These are phyloP conservation scores for Dictyostelium capitatum DNA, from an alignment of 78 protist genomes.

Conservation along the genomic window DNA sequence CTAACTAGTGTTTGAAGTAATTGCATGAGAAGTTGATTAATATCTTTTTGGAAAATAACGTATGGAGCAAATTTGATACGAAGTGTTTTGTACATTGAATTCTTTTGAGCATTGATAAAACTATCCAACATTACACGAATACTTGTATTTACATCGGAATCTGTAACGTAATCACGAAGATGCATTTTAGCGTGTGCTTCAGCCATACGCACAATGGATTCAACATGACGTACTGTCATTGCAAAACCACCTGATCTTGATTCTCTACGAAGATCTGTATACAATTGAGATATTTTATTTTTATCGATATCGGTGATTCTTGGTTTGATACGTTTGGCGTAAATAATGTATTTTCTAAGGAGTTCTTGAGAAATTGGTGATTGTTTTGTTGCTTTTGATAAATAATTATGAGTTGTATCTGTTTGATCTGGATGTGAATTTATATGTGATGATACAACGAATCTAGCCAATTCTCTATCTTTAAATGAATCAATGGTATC, in stretches of 20 bases:
- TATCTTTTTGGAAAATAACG: conserved; percentile 85
- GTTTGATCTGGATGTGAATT: conserved; percentile 89
- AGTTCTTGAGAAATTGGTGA: conserved; percentile 91
- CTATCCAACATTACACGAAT: conserved; percentile 93
- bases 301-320: conserved; percentile 50
- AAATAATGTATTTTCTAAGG: conserved; percentile 95
- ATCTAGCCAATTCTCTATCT: conserved; percentile 94
- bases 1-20: conserved; percentile 35
- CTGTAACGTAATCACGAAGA: conserved; percentile 92
- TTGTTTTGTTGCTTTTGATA: conserved; percentile 26
- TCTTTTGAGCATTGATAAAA: conserved; percentile 95
- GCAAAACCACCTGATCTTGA: conserved; percentile 92
- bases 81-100: conserved; percentile 53
- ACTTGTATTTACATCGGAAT: conserved; percentile 96
- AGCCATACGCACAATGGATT: conserved; percentile 94
- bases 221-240: conserved; percentile 97
- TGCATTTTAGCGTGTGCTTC: conserved; percentile 99
- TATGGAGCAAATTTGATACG: conserved; percentile 77
- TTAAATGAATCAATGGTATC: conserved; percentile 90
- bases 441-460: conserved; percentile 93
- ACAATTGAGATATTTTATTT: conserved; percentile 91
- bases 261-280: conserved; percentile 95
- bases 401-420: conserved; percentile 7
- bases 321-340: conserved; percentile 79
- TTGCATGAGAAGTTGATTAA: conserved; percentile 89